These are phyloP conservation scores for Neonectria neomacrospora DNA, from an alignment of 2,329 filamentous ascomycete species.

Conservation along the genomic window DNA sequence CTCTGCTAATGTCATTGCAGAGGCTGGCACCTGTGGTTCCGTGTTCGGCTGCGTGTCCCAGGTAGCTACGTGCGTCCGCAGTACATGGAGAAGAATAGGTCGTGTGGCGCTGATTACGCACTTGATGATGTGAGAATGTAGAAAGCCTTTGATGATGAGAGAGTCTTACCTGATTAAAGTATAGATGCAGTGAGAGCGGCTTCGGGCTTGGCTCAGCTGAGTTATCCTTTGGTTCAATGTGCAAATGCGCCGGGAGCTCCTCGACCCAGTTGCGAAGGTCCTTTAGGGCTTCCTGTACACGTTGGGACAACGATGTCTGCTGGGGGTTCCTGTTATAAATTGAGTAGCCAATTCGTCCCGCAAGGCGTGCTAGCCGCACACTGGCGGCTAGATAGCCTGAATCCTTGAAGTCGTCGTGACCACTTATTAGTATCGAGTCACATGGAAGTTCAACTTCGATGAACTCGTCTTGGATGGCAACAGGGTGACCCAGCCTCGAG, in stretches of 20 bases:
- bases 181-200: constrained; percentile 48
- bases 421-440: constrained; percentile 41
- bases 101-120: constrained; percentile 49
- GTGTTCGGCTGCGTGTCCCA: constrained; percentile 38
- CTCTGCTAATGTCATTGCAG: constrained; percentile 53
- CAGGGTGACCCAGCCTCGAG: constrained; percentile 59
- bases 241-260: constrained; percentile 46
- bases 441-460: constrained; percentile 58
- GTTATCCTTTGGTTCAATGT: constrained; percentile 43
- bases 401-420: constrained; percentile 49
- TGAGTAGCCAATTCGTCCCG: constrained; percentile 44
- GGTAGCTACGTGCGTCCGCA: constrained; percentile 45
- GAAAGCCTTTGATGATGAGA: accelerated
- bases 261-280: constrained; percentile 48
- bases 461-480: constrained; percentile 60
- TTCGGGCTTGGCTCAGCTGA: constrained; percentile 38
- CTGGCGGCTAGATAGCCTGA: constrained; percentile 48
- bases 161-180: constrained; percentile 46
- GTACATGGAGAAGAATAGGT: constrained; percentile 49
- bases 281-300: constrained; percentile 48
- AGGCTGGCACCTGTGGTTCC: constrained; percentile 43
- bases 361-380: constrained; percentile 52
- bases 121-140: constrained; percentile 29
- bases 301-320: constrained; percentile 45
- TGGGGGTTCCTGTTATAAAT: constrained; percentile 48